These are phyloP conservation scores for Eucalyptus grandis DNA, from an alignment of 345 rosid species.

Conservation along the genomic window DNA sequence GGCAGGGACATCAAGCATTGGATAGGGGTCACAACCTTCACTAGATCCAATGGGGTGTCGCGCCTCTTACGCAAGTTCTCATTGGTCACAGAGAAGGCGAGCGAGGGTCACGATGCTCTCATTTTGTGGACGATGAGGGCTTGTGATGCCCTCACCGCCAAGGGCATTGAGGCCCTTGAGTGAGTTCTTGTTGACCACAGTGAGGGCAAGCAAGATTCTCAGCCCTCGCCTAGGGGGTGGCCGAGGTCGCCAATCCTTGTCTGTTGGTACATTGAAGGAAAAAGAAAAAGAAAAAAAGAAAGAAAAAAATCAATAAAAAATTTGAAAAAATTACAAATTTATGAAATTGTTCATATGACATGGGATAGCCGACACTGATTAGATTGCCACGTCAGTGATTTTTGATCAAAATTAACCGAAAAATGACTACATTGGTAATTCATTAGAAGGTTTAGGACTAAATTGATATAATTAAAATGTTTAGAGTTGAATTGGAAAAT, in stretches of 20 bases:
- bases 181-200: no score
- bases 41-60: neutral
- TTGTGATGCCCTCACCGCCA: neutral
- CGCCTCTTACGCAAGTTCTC: no score
- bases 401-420: no score
- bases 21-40: neutral
- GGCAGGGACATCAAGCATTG: neutral
- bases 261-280: neutral
- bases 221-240: neutral
- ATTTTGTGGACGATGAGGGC: neutral
- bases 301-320: no score
- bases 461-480: no score
- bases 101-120: neutral
- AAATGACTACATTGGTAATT: no score
- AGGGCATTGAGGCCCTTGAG: no score
- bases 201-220: neutral
- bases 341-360: no score
- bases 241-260: neutral
- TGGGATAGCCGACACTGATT: no score
- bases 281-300: no score
- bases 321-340: no score
- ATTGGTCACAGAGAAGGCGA: neutral
- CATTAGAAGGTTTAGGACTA: accelerated
- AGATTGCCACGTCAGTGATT: neutral
- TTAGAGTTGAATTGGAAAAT: no score